Evolutionary conservation across 768 basidiomycete genomes (phyloP), one percentile per base, ranked within the genome.

Genomic region (Mycena latifolia): DNA sequence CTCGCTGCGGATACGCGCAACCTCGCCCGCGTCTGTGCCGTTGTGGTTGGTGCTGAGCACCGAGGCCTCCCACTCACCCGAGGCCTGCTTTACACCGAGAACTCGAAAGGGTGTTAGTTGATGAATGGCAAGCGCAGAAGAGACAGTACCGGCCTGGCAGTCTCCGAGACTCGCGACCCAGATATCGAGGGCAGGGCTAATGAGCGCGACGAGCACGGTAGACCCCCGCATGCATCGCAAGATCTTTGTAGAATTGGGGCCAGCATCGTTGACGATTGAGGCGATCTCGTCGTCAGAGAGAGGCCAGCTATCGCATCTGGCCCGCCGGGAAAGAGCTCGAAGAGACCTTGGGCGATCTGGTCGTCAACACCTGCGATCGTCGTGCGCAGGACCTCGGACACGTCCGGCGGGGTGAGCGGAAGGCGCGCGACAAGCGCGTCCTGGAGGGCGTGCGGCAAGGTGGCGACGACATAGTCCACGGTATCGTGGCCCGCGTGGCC

Each of bases 81-180:
- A 61, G 12, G 61, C 43, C 25, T 67, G 63, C 62, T 79, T 79
- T 17, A 72, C 73, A 1, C 84, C 86, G 35, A 86, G 79, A 18
- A 83, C 86, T 86, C 24, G 46, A 43, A 18, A 17, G 28, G 33
- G 14, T 17, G 45, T 39, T 22, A 52, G 54, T 24, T 14, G 8
- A 9, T 1, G 48, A 17, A 29, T 37, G 12, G 24, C 14, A 51
- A 24, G n/a, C 45, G 24, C n/a, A 52, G n/a, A 58, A 39, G 11
- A 53, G 2, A 28, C 47, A 65, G 80, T 63, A 86, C 87, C 80
- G 62, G 85, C 86, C 67, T 80, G 80, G 67, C 86, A 86, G 71
- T 89, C 87, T 5, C 88, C 88, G 37, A 88, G 75, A 71, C 85
- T 87, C 4, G 84, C 86, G 15, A 87, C 84, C 86, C 87, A 88